Evolutionary conservation across 2,329 filamentous ascomycete species (phyloP).

Genomic region (Alternaria incomplexa): DNA sequence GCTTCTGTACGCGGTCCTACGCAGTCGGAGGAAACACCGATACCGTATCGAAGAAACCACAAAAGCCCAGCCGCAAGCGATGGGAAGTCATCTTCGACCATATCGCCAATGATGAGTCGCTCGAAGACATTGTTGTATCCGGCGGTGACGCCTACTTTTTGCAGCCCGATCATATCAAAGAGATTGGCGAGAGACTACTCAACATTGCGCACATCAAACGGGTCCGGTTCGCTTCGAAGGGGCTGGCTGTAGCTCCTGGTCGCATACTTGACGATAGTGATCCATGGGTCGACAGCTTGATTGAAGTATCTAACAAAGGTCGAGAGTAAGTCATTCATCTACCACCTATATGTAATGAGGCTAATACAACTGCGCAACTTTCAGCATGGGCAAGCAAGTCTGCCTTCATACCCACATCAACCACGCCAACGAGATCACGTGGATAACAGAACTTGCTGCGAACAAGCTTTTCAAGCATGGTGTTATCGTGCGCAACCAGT

Average conservation of each 20-base stretch:
- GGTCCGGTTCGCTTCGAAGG: conserved; percentile 68
- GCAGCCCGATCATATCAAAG: conserved; percentile 57
- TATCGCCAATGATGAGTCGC: conserved; percentile 57
- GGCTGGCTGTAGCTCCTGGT: conserved; percentile 64
- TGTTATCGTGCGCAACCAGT: conserved; percentile 66
- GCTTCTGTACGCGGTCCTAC: conserved; percentile 67
- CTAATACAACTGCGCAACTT: not conserved
- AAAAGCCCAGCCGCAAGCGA: conserved; percentile 52
- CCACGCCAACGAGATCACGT: conserved; percentile 67
- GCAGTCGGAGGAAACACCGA: conserved; percentile 63
- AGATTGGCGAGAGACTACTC: conserved; percentile 62
- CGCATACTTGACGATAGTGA: conserved; percentile 62
- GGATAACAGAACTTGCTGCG: conserved; percentile 62
- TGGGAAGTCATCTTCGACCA: conserved; percentile 66
- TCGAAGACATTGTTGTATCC: conserved; percentile 67
- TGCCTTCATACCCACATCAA: conserved; percentile 72
- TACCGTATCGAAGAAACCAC: conserved; percentile 51
- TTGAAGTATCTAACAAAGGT: conserved; percentile 59
- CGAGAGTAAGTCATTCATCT: conserved; percentile 36
- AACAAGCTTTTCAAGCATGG: conserved; percentile 58
- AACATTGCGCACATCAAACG: conserved; percentile 64
- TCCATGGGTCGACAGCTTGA: conserved; percentile 60
- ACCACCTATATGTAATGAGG: not conserved
- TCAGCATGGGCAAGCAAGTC: conserved; percentile 61
- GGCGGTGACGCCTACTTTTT: conserved; percentile 68